Evolutionary conservation across 495 filamentous ascomycete genomes (phyloP), one percentile per base, ranked within the genome.

Genomic region (Parachaetomium inaequale): DNA sequence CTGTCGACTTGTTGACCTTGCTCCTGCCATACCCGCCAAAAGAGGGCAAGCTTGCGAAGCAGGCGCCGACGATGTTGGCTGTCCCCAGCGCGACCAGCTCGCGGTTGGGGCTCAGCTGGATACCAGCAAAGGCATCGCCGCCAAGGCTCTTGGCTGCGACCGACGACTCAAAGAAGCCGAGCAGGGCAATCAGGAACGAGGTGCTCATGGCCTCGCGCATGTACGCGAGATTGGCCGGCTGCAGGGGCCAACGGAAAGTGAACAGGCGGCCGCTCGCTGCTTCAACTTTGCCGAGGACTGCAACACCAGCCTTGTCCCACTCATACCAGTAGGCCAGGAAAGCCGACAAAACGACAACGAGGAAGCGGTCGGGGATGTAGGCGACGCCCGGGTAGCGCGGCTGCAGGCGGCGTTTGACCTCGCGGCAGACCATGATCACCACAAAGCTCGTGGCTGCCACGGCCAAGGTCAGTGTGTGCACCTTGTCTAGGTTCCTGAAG

Each of bases 111-210:
- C 91, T 96, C 50, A 98, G 79, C 34, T 86, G 77, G 69, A 95
- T 88, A 28, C 85, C 88, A 59, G 89, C 82, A 34, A 86, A 86
- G 21, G 79, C 78, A 50, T 87, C 85, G 17, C 79, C 81, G 8
- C 88, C 89, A 2, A 99, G 75, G 59, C 88, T 90, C 75, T 98
- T 98, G 32, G 94, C 95, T 1, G 94, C 94, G n/a, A 99, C 92
- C 0, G 92, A 96, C 28, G 91, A 96, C 78, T 99, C 94, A 67
- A 99, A 99, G 79, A 99, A 99, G 21, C 94, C 94, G 7, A 99
- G 85, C 23, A 99, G 80, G 4, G 92, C 91, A 58, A 99, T 97
- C 32, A 98, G 78, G 66, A 99, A 96, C 0, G 94, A 88, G 1
- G 95, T 97, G 61, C 89, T 87, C 82, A 96, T 87, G 15, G 92